Evolutionary conservation across 2,329 filamentous ascomycete species (phyloP).

Genomic region (Ophiostoma tasmaniense): DNA sequence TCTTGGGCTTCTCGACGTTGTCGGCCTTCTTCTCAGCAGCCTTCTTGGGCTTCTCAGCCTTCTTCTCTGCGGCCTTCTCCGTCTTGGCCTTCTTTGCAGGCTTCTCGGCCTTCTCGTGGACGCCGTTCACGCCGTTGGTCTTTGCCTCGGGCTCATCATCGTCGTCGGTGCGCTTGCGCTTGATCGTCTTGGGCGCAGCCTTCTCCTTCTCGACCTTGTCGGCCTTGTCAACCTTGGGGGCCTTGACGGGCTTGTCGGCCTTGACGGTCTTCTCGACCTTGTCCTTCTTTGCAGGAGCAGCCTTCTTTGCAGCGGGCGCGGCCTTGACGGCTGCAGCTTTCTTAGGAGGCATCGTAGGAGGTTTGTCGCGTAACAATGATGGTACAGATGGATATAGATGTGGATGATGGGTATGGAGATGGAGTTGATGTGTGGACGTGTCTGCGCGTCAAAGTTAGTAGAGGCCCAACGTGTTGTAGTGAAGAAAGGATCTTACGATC

Average conservation of each 20-base stretch:
- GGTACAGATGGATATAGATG: neutral
- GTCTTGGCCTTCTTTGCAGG: slow-evolving; percentile 11
- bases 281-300: slow-evolving; percentile 27
- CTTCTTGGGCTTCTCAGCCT: slow-evolving; percentile 2
- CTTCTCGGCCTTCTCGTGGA: neutral
- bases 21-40: slow-evolving; percentile 16
- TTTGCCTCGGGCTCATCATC: slow-evolving; percentile 18
- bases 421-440: neutral
- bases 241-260: slow-evolving; percentile 15
- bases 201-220: slow-evolving; percentile 15
- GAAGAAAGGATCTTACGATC: neutral
- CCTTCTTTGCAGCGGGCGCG: slow-evolving; percentile 25
- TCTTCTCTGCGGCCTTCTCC: slow-evolving; percentile 19
- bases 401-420: neutral
- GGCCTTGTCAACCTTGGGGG: slow-evolving; percentile 14
- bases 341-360: slow-evolving; percentile 17
- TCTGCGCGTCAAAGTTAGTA: neutral
- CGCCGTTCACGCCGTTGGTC: slow-evolving; percentile 14
- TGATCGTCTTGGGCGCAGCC: slow-evolving; percentile 15
- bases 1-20: slow-evolving; percentile 19
- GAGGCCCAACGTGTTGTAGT: neutral
- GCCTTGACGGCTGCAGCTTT: slow-evolving; percentile 13
- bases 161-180: slow-evolving; percentile 16
- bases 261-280: slow-evolving; percentile 13
- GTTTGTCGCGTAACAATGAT: neutral